Evolutionary conservation across 306 rosid genomes (phyloP), one percentile per base, ranked within the genome.

Genomic region (Trifolium fragiferum): DNA sequence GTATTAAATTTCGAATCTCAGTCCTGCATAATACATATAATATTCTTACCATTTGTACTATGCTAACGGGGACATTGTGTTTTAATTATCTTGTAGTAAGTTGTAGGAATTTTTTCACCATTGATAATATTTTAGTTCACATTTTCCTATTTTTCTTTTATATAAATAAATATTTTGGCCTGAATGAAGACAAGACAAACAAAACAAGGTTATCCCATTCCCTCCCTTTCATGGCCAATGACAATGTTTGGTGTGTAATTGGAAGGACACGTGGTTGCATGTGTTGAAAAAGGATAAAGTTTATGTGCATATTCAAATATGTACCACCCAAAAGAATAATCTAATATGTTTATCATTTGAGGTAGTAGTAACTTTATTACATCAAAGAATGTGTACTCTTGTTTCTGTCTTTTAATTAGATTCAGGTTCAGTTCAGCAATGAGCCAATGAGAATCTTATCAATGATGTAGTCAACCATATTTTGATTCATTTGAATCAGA

Each of bases 221-320:
- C 6, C 6, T 14, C 19, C 7, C n/a, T n/a, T n/a, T n/a, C n/a
- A n/a, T n/a, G n/a, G n/a, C n/a, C n/a, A n/a, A n/a, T n/a, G n/a
- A n/a, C n/a, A 20, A 20, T 54, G 30, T 20, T 54, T 54, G 27
- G 61, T 54, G 7, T 54, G 32, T 21, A 54, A 20, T 10, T 20
- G 61, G 61, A 54, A 20, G 16, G 35, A 35, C 63, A 57, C 63
- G 16, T 23, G 63, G 35, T 57, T 23, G 63, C 35, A 57, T 23
- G 63, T 23, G 63, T 23, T 57, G 16, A 57, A 21, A 57, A 21
- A 23, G n/a, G 62, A 21, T 23, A 23, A 21, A 55, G 32, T 10
- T 4, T 55, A 55, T 8, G 4, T 53, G 11, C 27, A 53, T 55
- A 23, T 21, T 21, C 8, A 55, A 20, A 4, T 55, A 54, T 54